A percentile compares a stretch with the other conserved stretches of the same genome.
These are phyloP conservation scores for Tetracladium marchalianum DNA, from an alignment of 495 filamentous ascomycete genomes.

Conservation along the genomic window DNA sequence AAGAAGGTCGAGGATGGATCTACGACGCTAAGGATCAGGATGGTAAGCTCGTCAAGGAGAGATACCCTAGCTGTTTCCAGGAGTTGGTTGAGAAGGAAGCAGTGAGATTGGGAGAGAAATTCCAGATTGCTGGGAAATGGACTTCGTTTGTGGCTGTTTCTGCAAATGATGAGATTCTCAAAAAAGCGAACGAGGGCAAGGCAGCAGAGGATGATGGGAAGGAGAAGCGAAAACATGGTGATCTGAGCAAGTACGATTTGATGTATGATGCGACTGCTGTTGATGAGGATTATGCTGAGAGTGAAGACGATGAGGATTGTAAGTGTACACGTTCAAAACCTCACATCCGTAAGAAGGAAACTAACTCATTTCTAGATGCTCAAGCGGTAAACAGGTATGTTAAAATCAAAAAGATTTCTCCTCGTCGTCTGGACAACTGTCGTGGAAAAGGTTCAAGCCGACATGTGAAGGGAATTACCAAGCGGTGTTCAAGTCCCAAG, in stretches of 20 bases:
- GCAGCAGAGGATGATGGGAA: not conserved
- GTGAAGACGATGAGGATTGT: slow-evolving; percentile 7
- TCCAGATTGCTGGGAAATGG: slow-evolving; percentile 56
- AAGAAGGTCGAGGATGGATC: slow-evolving; percentile 60
- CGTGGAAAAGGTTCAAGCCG: too few relatives aligned
- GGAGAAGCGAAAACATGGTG: not conserved
- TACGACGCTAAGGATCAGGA: slow-evolving; percentile 34
- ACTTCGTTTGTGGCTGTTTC: slow-evolving; percentile 63
- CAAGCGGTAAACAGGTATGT: too few relatives aligned
- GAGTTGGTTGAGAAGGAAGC: slow-evolving; percentile 53
- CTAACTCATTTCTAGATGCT: too few relatives aligned
- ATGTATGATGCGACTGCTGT: slow-evolving; percentile 5
- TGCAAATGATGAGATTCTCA: slow-evolving; percentile 20
- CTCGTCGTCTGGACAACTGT: too few relatives aligned
- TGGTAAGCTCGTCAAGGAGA: slow-evolving; percentile 36
- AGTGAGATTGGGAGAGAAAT: slow-evolving; percentile 49
- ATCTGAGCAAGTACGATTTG: not conserved
- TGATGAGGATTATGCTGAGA: slow-evolving; percentile 6
- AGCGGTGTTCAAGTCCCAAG: too few relatives aligned
- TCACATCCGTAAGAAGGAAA: too few relatives aligned
- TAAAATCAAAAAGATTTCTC: too few relatives aligned
- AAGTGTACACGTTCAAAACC: not conserved
- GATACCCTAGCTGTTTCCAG: slow-evolving; percentile 34
- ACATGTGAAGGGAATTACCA: too few relatives aligned
- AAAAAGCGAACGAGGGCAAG: not conserved